Percentiles rank a stretch among this genome's conserved stretches.
Evolutionary conservation across 345 rosid species (phyloP).

Genomic region (Eucalyptus globulus): DNA sequence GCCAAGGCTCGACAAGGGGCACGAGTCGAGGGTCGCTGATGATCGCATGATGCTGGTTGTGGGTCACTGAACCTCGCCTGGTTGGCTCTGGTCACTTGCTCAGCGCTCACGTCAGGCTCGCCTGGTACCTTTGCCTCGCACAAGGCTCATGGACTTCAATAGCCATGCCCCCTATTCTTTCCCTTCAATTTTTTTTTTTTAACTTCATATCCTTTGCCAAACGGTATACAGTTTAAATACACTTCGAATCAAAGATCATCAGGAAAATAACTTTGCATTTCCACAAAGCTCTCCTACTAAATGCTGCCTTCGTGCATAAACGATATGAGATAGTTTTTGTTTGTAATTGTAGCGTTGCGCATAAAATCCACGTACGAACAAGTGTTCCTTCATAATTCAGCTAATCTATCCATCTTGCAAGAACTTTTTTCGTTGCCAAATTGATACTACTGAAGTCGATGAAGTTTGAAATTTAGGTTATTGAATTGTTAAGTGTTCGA

Average conservation of each 20-base stretch:
- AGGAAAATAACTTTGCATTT: not conserved
- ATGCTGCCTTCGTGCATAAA: not conserved
- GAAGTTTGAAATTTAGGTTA: not conserved
- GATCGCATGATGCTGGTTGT: not conserved
- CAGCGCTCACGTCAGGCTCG: not conserved
- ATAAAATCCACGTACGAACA: not conserved
- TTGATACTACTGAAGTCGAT: not conserved
- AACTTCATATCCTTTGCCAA: not conserved
- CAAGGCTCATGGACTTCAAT: not conserved
- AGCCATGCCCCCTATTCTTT: too few relatives aligned
- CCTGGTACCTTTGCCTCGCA: not conserved
- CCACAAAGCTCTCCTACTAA: not conserved
- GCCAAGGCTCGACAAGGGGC: not conserved
- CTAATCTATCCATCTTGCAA: not conserved
- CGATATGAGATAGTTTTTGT: not conserved
- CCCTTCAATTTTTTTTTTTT: too few relatives aligned
- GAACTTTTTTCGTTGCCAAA: not conserved
- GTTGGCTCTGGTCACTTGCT: not conserved
- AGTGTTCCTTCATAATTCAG: not conserved
- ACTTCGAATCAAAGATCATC: not conserved
- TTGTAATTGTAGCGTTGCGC: not conserved
- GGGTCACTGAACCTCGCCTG: not conserved
- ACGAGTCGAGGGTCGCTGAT: not conserved
- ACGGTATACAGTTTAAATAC: not conserved
- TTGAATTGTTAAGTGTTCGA: not conserved